Evolutionary conservation across 495 filamentous ascomycete genomes (phyloP).

Genomic region (Stereocaulon alpinum): DNA sequence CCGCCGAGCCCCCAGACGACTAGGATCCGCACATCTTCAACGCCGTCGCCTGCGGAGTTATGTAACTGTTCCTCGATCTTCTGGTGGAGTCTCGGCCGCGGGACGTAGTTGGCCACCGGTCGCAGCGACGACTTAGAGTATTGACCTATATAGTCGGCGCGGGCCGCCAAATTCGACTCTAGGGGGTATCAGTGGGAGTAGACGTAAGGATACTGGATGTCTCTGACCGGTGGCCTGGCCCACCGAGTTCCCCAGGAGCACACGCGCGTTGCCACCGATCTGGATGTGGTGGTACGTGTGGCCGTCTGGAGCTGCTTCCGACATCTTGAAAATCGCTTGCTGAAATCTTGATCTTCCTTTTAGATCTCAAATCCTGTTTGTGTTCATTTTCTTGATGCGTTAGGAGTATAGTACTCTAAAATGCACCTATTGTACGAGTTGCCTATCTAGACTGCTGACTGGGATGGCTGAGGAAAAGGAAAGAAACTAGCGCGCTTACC

Average conservation of each 20-base stretch:
- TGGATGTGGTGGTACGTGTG: conserved; percentile 3
- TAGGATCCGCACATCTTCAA: neutral
- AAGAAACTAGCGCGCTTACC: no score
- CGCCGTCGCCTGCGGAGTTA: neutral
- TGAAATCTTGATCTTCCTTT: no score
- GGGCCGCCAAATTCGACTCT: no score
- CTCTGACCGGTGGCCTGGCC: conserved; percentile 1
- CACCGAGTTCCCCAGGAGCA: neutral
- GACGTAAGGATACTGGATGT: neutral
- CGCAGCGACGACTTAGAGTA: neutral
- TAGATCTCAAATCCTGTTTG: no score
- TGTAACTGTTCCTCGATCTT: conserved; percentile 6
- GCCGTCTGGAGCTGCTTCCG: neutral
- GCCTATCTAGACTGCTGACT: no score
- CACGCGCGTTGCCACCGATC: neutral
- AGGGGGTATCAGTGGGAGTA: no score
- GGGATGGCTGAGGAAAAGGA: no score
- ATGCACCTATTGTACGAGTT: no score
- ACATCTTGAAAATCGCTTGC: no score
- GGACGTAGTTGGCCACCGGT: conserved; percentile 2
- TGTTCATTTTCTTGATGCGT: no score
- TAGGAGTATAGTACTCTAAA: no score
- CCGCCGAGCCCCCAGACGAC: neutral
- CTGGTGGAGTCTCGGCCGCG: conserved; percentile 1
- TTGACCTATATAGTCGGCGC: no score